Evolutionary conservation across 805 yeast species (phyloP).

Genomic region (Grigorovia jiainica): DNA sequence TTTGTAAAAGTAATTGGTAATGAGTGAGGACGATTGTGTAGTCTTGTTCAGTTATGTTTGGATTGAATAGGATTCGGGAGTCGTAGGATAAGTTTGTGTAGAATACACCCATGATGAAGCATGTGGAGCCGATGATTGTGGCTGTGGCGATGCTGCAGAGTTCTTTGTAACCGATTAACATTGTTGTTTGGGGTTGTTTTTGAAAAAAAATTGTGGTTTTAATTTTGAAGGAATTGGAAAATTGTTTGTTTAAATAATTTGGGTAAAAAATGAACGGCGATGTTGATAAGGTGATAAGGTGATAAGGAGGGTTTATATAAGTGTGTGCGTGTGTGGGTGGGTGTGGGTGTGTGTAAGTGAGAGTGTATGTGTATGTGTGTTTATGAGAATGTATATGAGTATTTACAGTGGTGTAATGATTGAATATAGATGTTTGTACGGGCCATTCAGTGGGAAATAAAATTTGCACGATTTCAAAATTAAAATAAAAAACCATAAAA

Average conservation of each 20-base stretch:
- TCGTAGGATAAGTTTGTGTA: conserved; percentile 80
- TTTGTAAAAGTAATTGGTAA: conserved; percentile 62
- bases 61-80: conserved; percentile 58
- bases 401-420: too few relatives aligned
- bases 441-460: too few relatives aligned
- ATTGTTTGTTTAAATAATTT: neutral
- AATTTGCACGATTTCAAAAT: too few relatives aligned
- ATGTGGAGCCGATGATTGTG: conserved; percentile 35
- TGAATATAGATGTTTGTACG: too few relatives aligned
- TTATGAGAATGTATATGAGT: too few relatives aligned
- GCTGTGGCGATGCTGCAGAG: conserved; percentile 25
- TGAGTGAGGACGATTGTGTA: conserved; percentile 59
- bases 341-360: neutral
- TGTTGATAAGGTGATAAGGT: neutral
- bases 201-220: neutral
- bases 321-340: neutral
- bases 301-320: neutral
- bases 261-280: neutral
- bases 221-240: too few relatives aligned
- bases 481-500: too few relatives aligned
- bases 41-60: conserved; percentile 40
- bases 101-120: conserved; percentile 73
- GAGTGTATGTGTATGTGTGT: too few relatives aligned
- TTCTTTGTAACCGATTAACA: conserved; percentile 18
- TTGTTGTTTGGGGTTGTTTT: neutral